Percentiles rank a stretch among this genome's conserved stretches.
phyloP scores from a whole-genome alignment of 2,329 filamentous ascomycete genomes.

The Neoascochyta sp. region DNA sequence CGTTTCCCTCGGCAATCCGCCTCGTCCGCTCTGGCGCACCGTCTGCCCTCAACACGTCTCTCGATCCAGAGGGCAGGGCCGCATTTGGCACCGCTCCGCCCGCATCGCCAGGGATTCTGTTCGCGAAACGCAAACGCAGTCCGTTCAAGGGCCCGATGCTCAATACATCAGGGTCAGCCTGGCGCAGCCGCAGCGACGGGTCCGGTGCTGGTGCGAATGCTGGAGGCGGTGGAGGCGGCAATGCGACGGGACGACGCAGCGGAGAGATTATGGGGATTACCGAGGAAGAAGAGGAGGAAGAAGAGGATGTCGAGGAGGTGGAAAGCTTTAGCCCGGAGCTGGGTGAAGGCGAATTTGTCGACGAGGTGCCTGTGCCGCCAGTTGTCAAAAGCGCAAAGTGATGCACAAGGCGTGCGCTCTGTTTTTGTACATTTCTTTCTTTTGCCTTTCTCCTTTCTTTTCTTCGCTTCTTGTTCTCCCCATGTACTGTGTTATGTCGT shows the following conservation, averaged over 20 bases:
- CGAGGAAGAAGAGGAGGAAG: constrained; percentile 42
- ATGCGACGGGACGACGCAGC: constrained; percentile 64
- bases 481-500: background rate
- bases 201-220: constrained; percentile 4
- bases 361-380: constrained; percentile 1
- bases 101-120: constrained; percentile 61
- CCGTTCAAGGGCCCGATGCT: constrained; percentile 76
- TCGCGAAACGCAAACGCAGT: constrained; percentile 76
- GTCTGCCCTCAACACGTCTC: constrained; percentile 13
- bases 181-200: constrained; percentile 11
- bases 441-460: background rate
- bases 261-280: constrained; percentile 66
- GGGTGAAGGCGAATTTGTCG: constrained; percentile 28
- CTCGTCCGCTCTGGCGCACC: constrained; percentile 61
- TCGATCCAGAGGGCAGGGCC: constrained; percentile 41
- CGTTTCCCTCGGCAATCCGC: constrained; percentile 82
- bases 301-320: constrained; percentile 52
- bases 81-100: constrained; percentile 55
- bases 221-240: constrained; percentile 44
- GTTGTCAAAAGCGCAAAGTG: no score
- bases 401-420: background rate
- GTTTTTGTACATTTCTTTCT: background rate
- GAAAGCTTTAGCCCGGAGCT: constrained; percentile 56
- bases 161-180: constrained; percentile 20
- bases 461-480: background rate